Evolutionary conservation across 108 stramenopile species (phyloP).

Genomic region (Cyclotella atomus): DNA sequence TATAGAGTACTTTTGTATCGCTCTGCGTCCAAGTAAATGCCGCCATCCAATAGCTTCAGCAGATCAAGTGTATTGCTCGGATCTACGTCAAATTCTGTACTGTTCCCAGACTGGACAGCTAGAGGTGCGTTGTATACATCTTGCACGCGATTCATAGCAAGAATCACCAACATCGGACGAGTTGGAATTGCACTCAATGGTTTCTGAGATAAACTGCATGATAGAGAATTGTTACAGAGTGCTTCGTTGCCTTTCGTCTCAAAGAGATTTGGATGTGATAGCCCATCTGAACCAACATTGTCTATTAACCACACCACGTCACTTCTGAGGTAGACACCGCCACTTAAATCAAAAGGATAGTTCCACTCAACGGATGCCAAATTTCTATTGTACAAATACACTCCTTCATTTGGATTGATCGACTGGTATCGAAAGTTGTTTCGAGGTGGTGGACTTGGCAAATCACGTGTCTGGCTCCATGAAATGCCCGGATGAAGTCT

Average conservation of each 20-base stretch:
- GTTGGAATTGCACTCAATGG: slow-evolving; percentile 29
- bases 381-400: slow-evolving; percentile 34
- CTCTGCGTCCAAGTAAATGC: slow-evolving; percentile 20
- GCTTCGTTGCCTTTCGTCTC: slow-evolving; percentile 37
- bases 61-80: slow-evolving; percentile 21
- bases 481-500: slow-evolving; percentile 57
- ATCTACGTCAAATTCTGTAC: slow-evolving; percentile 7
- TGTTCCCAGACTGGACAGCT: slow-evolving; percentile 8
- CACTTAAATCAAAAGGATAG: slow-evolving; percentile 55
- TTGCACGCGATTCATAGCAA: slow-evolving; percentile 57
- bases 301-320: slow-evolving; percentile 30
- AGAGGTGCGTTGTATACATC: slow-evolving; percentile 48
- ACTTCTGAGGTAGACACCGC: slow-evolving; percentile 36
- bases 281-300: slow-evolving; percentile 3
- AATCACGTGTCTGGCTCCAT: slow-evolving; percentile 43
- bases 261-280: slow-evolving; percentile 47
- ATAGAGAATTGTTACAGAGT: too few relatives aligned
- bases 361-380: slow-evolving; percentile 37
- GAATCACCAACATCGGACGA: slow-evolving; percentile 29
- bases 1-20: slow-evolving; percentile 30
- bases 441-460: slow-evolving; percentile 39
- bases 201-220: not conserved
- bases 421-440: slow-evolving; percentile 21
- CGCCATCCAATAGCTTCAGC: slow-evolving; percentile 21
- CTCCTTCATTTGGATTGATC: slow-evolving; percentile 13